Evolutionary conservation across 176 grass and related monocot genomes (phyloP), one percentile per base, ranked within the genome.

Genomic region (Neostapfia colusana): DNA sequence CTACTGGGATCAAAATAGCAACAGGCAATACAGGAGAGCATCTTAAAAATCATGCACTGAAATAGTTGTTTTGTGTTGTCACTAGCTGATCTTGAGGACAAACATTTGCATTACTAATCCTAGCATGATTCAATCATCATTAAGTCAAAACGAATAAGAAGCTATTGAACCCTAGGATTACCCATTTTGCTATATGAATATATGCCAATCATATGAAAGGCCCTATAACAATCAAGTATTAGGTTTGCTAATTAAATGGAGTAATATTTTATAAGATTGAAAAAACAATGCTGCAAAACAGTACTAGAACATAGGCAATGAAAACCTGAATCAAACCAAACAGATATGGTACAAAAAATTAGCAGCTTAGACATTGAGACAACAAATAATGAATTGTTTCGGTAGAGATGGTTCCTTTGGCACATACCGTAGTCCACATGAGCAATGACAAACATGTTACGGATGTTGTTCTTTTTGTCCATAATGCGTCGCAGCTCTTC

Each of bases 381-480:
- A 44, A 12, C 1, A 44, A 44, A 44, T 2, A 10, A 44, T 44
- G 2, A 44, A 11, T 11, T 1, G 2, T 44, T 44, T 44, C 0
- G 11, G 42, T 44, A 44, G 10, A 44, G 20, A 18, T 9, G 5
- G 42, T 13, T 10, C 11, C 31, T 25, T 20, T 27, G 20, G 31
- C 1, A 39, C 77, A 70, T 89, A 95, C 92, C 92, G 27, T 95
- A 89, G 69, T 95, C 92, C 1, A 95, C 92, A 85, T 95, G 89
- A 51, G 92, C 92, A 89, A 91, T 91, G 54, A 91, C 92, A 43
- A 89, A 95, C 92, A 95, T 95, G 81, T 95, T 95, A 17, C 92
- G 56, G 58, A 92, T 97, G 49, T 97, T 97, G 45, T 97, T 88
- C 45, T 96, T 96, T 58, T 90, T 63, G 82, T 97, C 93, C 93